Evolutionary conservation across 2,329 filamentous ascomycete genomes (phyloP), one percentile per base, ranked within the genome.

Genomic region (Colletotrichum sidae): DNA sequence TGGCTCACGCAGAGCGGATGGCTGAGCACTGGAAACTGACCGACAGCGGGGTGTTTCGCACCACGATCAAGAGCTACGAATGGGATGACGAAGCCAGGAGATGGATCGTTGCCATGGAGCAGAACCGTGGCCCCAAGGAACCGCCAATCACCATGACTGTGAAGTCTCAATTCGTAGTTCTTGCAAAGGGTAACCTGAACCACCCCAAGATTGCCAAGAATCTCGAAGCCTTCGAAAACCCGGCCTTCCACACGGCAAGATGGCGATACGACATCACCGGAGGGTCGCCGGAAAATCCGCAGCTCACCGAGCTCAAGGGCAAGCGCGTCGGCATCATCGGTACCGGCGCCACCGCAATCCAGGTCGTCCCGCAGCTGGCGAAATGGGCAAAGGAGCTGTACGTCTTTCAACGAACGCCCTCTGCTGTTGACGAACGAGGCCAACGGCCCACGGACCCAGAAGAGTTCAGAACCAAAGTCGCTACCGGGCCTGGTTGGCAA

Each of bases 381-480:
- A 76, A 80, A 51, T 83, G 77, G 63, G 80, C 83, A 0, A 80
- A 83, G 52, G 75, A 86, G 44, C 70, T 88, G 3, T 85, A 81
- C 67, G 84, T 88, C n/a, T 80, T 88, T 70, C 85, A 88, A 70
- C 81, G 86, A 3, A 88, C 86, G 3, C 84, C 85, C 4, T 78
- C 80, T 1, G 73, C 74, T 0, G 76, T 84, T 5, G 76, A 76
- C 25, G 68, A 70, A 15, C 78, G 81, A 9, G 76, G 70, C 13
- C 76, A 83, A 54, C 69, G 72, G 6, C 60, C 72, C 1, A 86
- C 80, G 0, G 79, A 85, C 46, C 73, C 74, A 0, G 74, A 76
- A 11, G 74, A 79, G 54, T 87, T 79, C 76, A 70, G 65, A 45
- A 72, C 70, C 57, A 46, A 66, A 70, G 72, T 80, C 6, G 73